Conservation (phyloP, 2,329 filamentous ascomycete species). For the Tolypocladium ophioglossoides region DNA sequence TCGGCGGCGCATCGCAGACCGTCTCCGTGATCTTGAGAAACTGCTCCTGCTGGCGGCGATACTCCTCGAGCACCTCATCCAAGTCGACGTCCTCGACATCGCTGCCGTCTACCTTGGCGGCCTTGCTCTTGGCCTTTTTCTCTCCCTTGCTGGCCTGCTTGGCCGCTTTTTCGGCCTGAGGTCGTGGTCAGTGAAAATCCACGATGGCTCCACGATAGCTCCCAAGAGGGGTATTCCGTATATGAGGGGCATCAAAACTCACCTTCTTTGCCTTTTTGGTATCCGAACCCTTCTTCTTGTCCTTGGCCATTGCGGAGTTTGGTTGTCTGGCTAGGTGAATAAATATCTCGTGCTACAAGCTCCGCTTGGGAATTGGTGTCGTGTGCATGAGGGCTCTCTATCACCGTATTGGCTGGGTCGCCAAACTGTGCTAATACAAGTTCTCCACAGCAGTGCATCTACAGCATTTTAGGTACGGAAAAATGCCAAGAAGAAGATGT, state of each 20-base stretch:
- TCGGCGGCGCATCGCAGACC: conserved; percentile 58
- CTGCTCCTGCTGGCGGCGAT: conserved; percentile 83
- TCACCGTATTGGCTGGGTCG: neutral
- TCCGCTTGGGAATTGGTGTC: neutral
- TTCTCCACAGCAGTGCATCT: neutral
- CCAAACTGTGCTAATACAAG: neutral
- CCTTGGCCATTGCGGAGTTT: conserved; percentile 33
- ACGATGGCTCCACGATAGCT: too few species aligned
- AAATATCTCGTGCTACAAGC: neutral
- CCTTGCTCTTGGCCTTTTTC: conserved; percentile 67
- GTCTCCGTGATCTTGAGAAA: conserved; percentile 90
- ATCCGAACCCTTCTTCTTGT: conserved; percentile 39
- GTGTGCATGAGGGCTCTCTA: neutral
- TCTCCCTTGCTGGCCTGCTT: conserved; percentile 87
- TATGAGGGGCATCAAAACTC: conserved; percentile 4
- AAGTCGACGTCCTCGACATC: conserved; percentile 90
- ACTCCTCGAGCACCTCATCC: conserved; percentile 86
- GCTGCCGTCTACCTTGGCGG: conserved; percentile 64
- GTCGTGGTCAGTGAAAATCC: neutral
- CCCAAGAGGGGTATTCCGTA: neutral
- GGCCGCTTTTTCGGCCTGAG: conserved; percentile 49
- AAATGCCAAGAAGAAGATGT: too few species aligned
- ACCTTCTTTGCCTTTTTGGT: conserved; percentile 42
- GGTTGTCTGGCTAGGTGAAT: neutral
- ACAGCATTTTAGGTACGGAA: neutral